Evolutionary conservation across 345 rosid genomes (phyloP).

Genomic region (Lepidium africanum): DNA sequence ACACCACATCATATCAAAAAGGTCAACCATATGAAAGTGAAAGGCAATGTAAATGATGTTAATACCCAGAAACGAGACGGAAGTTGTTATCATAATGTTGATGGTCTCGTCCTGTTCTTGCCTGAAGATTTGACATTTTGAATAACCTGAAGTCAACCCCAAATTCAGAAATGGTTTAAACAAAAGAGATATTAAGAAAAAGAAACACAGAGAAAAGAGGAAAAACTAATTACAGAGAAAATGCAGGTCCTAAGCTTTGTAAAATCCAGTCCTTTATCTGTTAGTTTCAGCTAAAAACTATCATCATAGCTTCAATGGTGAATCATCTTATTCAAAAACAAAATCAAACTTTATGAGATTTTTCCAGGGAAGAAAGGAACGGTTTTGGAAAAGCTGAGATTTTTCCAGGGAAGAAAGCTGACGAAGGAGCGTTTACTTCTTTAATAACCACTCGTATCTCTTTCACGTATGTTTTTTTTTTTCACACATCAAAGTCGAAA

Average conservation of each 20-base stretch:
- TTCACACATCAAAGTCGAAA: too few relatives aligned
- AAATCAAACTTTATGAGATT: neutral
- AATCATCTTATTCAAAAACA: neutral
- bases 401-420: conserved; percentile 15
- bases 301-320: conserved; percentile 1
- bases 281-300: neutral
- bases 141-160: neutral
- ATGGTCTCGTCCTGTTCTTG: conserved; percentile 47
- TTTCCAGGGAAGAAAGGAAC: neutral
- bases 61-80: conserved; percentile 66
- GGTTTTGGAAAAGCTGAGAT: conserved; percentile 4
- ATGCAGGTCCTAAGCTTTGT: conserved; percentile 6
- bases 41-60: neutral
- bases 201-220: too few relatives aligned
- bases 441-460: conserved; percentile 9
- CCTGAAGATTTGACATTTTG: conserved; percentile 11
- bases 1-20: neutral
- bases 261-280: neutral
- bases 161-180: neutral
- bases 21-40: conserved; percentile 4
- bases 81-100: conserved; percentile 58
- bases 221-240: neutral
- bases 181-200: neutral
- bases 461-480: neutral
- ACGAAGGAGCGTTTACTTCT: neutral